Percentiles rank a stretch among this genome's conserved stretches.
Evolutionary conservation across 768 basidiomycete genomes (phyloP).

Genomic region (Suillus luteus): DNA sequence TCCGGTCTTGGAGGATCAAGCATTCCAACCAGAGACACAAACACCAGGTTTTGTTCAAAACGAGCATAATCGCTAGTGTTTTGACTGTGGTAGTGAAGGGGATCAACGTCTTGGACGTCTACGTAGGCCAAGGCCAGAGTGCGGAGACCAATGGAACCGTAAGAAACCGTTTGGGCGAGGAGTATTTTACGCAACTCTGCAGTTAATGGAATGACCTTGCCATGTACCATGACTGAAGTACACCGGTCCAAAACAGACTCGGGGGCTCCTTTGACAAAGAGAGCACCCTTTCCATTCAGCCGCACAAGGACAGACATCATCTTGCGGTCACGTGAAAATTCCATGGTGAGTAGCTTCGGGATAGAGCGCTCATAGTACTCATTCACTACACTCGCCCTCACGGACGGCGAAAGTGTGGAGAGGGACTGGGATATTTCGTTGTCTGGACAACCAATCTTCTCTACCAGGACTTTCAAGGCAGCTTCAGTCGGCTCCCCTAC

Average conservation of each 20-base stretch:
- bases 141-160: conserved; percentile 82
- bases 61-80: conserved; percentile 80
- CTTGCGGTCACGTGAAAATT: conserved; percentile 97
- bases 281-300: conserved; percentile 64
- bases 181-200: conserved; percentile 58
- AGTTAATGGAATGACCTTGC: conserved; percentile 66
- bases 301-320: conserved; percentile 97
- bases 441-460: conserved; percentile 86
- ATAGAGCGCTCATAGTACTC: conserved; percentile 76
- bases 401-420: conserved; percentile 50
- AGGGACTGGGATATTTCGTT: conserved; percentile 58
- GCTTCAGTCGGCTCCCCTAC: conserved; percentile 98
- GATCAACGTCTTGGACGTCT: conserved; percentile 74
- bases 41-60: conserved; percentile 91
- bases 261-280: conserved; percentile 96
- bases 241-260: conserved; percentile 94
- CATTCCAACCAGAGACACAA: conserved; percentile 97
- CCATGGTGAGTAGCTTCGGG: conserved; percentile 88
- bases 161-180: conserved; percentile 64
- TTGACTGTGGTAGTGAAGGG: conserved; percentile 79
- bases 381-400: conserved; percentile 83
- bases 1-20: conserved; percentile 96
- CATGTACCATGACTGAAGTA: conserved; percentile 67
- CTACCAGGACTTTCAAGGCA: conserved; percentile 90
- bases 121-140: conserved; percentile 91